A percentile compares a stretch with the other conserved stretches of the same genome.
These are phyloP conservation scores for Aspergillus flavus DNA, from an alignment of 2,329 filamentous ascomycete genomes.

Conservation along the genomic window DNA sequence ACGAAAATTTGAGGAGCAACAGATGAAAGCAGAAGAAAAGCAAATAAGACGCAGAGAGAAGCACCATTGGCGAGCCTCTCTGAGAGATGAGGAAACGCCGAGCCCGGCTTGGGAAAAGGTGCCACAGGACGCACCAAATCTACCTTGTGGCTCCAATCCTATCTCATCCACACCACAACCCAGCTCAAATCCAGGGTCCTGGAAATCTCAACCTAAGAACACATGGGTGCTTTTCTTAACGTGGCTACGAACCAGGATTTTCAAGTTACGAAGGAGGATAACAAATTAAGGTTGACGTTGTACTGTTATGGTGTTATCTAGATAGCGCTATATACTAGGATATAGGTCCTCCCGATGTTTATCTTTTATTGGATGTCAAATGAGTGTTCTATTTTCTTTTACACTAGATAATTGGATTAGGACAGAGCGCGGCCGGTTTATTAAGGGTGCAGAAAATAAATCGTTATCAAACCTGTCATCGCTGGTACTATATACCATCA, in stretches of 20 bases:
- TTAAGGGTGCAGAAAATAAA: not conserved
- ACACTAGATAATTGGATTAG: not conserved
- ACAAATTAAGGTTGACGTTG: slow-evolving; percentile 27
- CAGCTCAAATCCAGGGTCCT: slow-evolving; percentile 23
- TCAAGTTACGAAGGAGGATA: slow-evolving; percentile 50
- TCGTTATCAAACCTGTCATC: not conserved
- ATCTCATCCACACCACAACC: slow-evolving; percentile 8
- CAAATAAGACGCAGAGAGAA: slow-evolving; percentile 48
- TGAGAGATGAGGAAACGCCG: slow-evolving; percentile 18
- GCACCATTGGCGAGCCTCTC: slow-evolving; percentile 29
- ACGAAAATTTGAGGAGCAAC: slow-evolving; percentile 57
- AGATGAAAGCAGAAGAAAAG: slow-evolving; percentile 50
- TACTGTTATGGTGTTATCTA: not conserved
- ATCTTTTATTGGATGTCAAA: not conserved
- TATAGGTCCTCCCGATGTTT: not conserved
- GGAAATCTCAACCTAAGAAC: slow-evolving; percentile 38
- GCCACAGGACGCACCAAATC: slow-evolving; percentile 24
- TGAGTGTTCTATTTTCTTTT: not conserved
- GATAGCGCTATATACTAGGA: not conserved
- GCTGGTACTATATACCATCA: not conserved
- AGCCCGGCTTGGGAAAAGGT: slow-evolving; percentile 18
- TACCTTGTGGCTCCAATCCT: slow-evolving; percentile 3
- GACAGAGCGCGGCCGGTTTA: not conserved
- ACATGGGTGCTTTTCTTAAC: slow-evolving; percentile 59
- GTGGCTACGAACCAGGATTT: slow-evolving; percentile 58